Percentiles rank a stretch among this genome's conserved stretches.
phyloP scores from a whole-genome alignment of 192 early-diverging fungal genomes.

The Phycomyces nitens region DNA sequence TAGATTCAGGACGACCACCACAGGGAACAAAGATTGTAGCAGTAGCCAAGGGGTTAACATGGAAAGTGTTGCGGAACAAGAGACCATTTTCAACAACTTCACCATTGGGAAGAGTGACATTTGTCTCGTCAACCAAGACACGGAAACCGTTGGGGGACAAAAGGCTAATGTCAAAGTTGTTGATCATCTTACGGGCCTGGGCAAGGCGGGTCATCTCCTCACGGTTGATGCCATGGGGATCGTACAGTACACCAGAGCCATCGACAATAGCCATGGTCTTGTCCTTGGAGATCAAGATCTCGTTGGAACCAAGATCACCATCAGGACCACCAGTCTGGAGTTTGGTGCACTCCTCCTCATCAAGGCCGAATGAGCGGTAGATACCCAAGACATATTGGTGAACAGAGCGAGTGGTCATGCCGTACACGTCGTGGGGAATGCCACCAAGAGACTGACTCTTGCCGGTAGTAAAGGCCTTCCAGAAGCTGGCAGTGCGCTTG shows the following conservation, averaged over 20 bases:
- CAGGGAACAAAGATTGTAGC: constrained; percentile 96
- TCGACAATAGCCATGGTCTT: constrained; percentile 94
- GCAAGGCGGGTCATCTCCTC: constrained; percentile 83
- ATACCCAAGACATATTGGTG: constrained; percentile 99
- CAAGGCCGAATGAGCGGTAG: constrained; percentile 73
- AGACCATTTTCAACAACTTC: constrained; percentile 84
- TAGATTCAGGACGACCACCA: constrained; percentile 95
- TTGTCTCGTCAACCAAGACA: constrained; percentile 90
- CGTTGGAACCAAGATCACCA: constrained; percentile 97
- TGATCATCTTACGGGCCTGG: constrained; percentile 79
- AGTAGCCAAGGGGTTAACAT: constrained; percentile 75
- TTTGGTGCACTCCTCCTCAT: constrained; percentile 86
- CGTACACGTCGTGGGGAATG: constrained; percentile 96
- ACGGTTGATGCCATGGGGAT: constrained; percentile 89
- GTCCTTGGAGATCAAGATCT: constrained; percentile 98
- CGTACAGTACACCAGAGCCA: constrained; percentile 93
- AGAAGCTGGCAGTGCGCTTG: constrained; percentile 86
- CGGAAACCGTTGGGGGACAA: constrained; percentile 86
- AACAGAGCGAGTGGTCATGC: constrained; percentile 98
- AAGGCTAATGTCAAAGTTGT: constrained; percentile 80
- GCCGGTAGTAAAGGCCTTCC: constrained; percentile 99
- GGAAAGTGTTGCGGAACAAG: constrained; percentile 96
- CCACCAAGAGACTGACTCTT: constrained; percentile 94
- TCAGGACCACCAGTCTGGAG: constrained; percentile 98
- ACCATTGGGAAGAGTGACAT: constrained; percentile 85